These are phyloP conservation scores for Cyclotella choctawhatcheeana DNA, from an alignment of 108 stramenopile genomes.

Conservation along the genomic window DNA sequence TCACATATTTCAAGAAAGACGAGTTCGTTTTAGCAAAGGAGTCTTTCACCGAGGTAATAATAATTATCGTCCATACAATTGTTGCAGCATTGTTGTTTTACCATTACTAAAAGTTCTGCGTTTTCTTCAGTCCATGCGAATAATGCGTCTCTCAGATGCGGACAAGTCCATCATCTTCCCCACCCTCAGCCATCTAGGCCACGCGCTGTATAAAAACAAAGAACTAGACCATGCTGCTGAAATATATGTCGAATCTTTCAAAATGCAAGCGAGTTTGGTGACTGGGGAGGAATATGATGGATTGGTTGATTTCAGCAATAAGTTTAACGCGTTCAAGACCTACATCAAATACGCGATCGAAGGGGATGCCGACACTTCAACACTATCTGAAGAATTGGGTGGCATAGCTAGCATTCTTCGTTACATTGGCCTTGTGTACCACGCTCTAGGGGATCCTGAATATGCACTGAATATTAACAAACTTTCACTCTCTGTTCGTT, in stretches of 20 bases:
- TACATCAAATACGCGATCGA: constrained; percentile 8
- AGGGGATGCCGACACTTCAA: constrained; percentile 26
- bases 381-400: constrained; percentile 39
- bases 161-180: constrained; percentile 43
- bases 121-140: constrained; percentile 34
- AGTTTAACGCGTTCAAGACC: constrained; percentile 27
- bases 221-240: constrained; percentile 45
- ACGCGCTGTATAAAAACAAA: constrained; percentile 52
- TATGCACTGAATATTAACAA: constrained; percentile 47
- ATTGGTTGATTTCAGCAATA: constrained; percentile 36
- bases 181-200: constrained; percentile 53
- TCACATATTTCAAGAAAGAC: constrained; percentile 48
- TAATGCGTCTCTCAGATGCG: constrained; percentile 35
- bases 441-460: constrained; percentile 50
- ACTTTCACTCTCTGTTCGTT: constrained; percentile 45
- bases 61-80: no score
- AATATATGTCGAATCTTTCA: constrained; percentile 54
- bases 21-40: constrained; percentile 43
- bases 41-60: constrained; percentile 50
- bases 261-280: constrained; percentile 53
- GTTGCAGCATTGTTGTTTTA: no score
- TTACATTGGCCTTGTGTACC: constrained; percentile 53
- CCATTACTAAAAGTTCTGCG: no score
- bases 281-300: constrained; percentile 40
- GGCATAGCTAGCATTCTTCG: constrained; percentile 56